Base-by-base conservation (phyloP, 345 rosid genomes). In the Gossypium mustelinum region DNA sequence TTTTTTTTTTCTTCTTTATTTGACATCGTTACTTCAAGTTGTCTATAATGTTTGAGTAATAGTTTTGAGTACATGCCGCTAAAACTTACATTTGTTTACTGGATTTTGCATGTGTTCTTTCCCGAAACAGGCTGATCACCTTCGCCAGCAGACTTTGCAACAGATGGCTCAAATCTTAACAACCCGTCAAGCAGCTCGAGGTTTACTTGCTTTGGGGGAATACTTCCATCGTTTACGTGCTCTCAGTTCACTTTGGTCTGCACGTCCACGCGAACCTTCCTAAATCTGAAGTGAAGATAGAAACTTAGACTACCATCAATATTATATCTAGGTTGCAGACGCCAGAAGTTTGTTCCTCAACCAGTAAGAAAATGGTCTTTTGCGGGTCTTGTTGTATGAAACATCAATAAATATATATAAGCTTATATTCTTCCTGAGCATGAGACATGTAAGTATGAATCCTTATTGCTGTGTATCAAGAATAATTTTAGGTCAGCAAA, bases 181-280 rank as follows among this genome's bases (percentile, higher is more conserved):
- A 66, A 89, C 87, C 59, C 86, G 89, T 55, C 97, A 92, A 83
- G 80, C 98, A 11, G 98, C 98, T 62, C 82, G 89, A 58, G 97
- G 90, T 3, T 80, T 92, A 60, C 94, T 94, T 50, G 89, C 86
- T 8, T 71, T 92, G 63, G 91, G 94, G 56, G 93, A 90, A 74
- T 92, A 89, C 79, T 90, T 87, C 79, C 87, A 85, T 54, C 89
- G 97, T 52, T 94, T 94, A 29, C 97, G 98, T 80, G 94, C 97
- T 66, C 89, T 94, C n/a, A 92, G 95, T 75, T 88, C 97, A 17
- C 95, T 94, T n/a, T 94, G 97, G 98, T 79, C 94, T 48, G 94
- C 95, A 72, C 90, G 95, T 34, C 95, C 97, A 59, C 82, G 63
- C 10, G 94, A 88, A 72, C 61, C 68, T 88, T 24, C 58, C 22